phyloP scores from a whole-genome alignment of 2,329 filamentous ascomycete genomes.

The Sarocladium kiliense region DNA sequence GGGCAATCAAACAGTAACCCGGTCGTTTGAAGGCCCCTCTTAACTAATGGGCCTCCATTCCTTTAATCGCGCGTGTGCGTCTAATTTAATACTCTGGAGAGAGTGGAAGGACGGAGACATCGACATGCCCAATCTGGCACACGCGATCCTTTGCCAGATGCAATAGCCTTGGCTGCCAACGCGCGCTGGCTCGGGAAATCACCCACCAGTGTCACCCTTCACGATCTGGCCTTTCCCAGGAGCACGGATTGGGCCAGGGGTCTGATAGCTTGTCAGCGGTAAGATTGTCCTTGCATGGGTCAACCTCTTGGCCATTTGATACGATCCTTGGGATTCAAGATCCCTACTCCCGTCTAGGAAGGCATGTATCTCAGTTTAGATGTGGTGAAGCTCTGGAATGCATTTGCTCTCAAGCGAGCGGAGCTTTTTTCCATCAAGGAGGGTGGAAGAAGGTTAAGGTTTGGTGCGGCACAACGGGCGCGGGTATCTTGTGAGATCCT shows the following conservation, averaged over 20 bases:
- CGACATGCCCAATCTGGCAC: conserved; percentile 1
- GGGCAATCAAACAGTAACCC: not conserved
- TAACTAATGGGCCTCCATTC: not conserved
- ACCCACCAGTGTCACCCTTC: not conserved
- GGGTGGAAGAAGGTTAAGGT: not conserved
- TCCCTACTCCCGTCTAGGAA: conserved; percentile 4
- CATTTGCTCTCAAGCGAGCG: too few species aligned
- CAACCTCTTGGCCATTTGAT: not conserved
- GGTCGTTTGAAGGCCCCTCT: not conserved
- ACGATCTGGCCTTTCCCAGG: not conserved
- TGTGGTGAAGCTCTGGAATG: too few species aligned
- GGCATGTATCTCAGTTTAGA: not conserved
- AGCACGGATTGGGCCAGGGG: not conserved
- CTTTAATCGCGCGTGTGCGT: conserved; percentile 4
- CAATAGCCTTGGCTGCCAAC: not conserved
- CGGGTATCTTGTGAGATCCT: not conserved
- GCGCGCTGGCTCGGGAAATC: not conserved
- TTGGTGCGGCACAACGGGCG: not conserved
- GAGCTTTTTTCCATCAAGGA: not conserved
- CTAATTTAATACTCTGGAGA: not conserved
- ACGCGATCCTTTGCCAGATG: not conserved
- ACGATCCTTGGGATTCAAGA: not conserved
- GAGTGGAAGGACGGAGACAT: not conserved
- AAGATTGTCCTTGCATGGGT: conserved; percentile 4
- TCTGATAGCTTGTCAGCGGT: not conserved